Evolutionary conservation across 352 stramenopile species (phyloP), one percentile per base, ranked within the genome.

Genomic region (Globisporangium paddicum): DNA sequence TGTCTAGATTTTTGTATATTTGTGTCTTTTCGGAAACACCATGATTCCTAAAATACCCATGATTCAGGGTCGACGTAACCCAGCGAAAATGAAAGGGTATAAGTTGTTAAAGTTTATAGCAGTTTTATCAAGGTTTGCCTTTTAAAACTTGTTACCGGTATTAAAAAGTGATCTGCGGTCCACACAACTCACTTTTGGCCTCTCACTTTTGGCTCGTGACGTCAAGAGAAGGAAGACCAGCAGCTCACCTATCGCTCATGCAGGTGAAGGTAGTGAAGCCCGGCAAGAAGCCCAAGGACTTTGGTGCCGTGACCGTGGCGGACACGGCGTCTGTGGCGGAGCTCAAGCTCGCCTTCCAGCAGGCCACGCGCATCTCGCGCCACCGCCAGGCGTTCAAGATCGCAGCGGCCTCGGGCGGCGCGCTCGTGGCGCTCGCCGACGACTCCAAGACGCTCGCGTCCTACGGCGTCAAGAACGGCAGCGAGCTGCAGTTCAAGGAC

Each of bases 401-500:
- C 48, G 28, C 28, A 3, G 61, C 70, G 47, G 37, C 49, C 5
- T 56, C 56, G 26, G 64, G 74, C 28, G 63, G 61, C 47, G 67
- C 63, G 45, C 64, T 80, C 52, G 61, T 79, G 55, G 64, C 79
- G 37, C 69, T 92, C n/a, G 60, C 60, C 32, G 82, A 88, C 45
- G 82, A 92, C 60, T 62, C 19, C 18, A 79, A 87, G 66, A 63
- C 75, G 58, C 66, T 92, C 26, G 66, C 68, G 40, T 63, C 72
- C 35, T 84, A 85, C 55, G 79, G 79, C 62, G 68, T 89, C 53
- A 79, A 77, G 62, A 64, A 73, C 52, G 66, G 61, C 38, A 58
- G 69, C 37, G 73, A 76, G 60, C 67, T 92, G 18, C 66, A 84
- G 40, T 85, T 94, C 67, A 87, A 89, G 62, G 83, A 96, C 67